These are phyloP conservation scores for Scytalidium lignicola DNA, from an alignment of 2,329 filamentous ascomycete genomes.

Conservation along the genomic window DNA sequence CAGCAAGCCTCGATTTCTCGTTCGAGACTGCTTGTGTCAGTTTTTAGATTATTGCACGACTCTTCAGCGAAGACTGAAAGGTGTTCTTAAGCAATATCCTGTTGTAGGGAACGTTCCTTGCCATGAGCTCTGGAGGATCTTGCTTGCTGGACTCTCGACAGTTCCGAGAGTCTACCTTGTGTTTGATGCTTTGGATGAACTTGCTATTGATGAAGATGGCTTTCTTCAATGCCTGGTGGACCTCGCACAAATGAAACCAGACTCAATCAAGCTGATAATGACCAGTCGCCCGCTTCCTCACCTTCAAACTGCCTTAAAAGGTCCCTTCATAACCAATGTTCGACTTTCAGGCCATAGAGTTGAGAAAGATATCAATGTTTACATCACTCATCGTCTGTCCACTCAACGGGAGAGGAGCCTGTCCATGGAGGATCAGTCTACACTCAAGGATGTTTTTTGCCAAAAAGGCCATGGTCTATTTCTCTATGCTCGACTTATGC, in stretches of 20 bases:
- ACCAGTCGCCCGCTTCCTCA: slow-evolving; percentile 36
- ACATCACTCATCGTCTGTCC: slow-evolving; percentile 28
- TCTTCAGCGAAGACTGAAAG: slow-evolving; percentile 7
- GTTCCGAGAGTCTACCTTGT: slow-evolving; percentile 11
- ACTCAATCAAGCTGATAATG: slow-evolving; percentile 35
- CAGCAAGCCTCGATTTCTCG: slow-evolving; percentile 17
- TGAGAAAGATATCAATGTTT: slow-evolving; percentile 32
- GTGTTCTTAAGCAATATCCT: slow-evolving; percentile 2
- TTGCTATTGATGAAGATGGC: slow-evolving; percentile 32
- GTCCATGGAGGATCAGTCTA: too few relatives aligned
- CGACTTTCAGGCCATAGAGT: slow-evolving; percentile 32
- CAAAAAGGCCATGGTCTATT: too few relatives aligned
- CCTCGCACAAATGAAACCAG: slow-evolving; percentile 28
- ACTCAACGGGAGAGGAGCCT: slow-evolving; percentile 31
- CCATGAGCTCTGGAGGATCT: slow-evolving; percentile 23
- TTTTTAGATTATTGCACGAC: slow-evolving; percentile 34
- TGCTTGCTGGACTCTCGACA: slow-evolving; percentile 14
- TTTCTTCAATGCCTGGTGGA: slow-evolving; percentile 30
- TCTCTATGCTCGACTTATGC: too few relatives aligned
- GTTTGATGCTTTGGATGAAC: slow-evolving; percentile 39
- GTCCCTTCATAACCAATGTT: slow-evolving; percentile 25
- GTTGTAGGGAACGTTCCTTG: slow-evolving; percentile 4
- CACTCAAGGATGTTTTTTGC: too few relatives aligned
- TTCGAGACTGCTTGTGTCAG: slow-evolving; percentile 31
- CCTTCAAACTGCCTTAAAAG: slow-evolving; percentile 28